These are phyloP conservation scores for Penicillium olsonii DNA, from an alignment of 2,329 filamentous ascomycete species.

Conservation along the genomic window DNA sequence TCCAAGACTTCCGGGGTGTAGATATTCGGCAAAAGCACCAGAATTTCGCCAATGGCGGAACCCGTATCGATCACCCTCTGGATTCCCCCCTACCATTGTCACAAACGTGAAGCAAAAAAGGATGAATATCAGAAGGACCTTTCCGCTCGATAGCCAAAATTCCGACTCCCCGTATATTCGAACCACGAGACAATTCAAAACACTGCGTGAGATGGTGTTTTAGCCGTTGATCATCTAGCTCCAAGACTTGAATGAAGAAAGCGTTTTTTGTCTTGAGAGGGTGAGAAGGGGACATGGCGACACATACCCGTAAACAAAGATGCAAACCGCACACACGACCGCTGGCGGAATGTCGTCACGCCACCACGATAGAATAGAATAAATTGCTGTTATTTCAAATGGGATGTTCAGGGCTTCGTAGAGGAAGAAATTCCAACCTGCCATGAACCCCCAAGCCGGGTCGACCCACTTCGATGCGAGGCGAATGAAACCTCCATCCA, in stretches of 20 bases:
- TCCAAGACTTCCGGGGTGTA: constrained; percentile 62
- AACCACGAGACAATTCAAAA: no score
- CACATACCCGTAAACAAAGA: no score
- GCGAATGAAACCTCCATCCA: constrained; percentile 11
- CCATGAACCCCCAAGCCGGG: constrained; percentile 30
- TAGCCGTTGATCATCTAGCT: no score
- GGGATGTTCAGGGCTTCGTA: constrained; percentile 7
- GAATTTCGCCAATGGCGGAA: constrained; percentile 66
- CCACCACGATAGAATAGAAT: constrained; percentile 16
- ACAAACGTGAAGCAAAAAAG: constrained; percentile 62
- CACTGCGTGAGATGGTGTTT: no score
- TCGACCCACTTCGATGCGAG: constrained; percentile 31
- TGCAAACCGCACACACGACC: constrained; percentile 25
- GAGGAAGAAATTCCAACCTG: constrained; percentile 33
- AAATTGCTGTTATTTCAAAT: constrained; percentile 14
- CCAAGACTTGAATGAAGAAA: no score
- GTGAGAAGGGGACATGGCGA: no score
- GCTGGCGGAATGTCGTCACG: constrained; percentile 26
- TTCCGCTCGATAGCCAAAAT: constrained; percentile 50
- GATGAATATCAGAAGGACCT: constrained; percentile 39
- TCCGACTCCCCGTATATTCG: constrained; percentile 50
- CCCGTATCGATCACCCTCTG: constrained; percentile 66
- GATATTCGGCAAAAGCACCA: constrained; percentile 64
- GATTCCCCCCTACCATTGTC: constrained; percentile 79
- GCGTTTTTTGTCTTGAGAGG: no score